phyloP scores from a whole-genome alignment of 495 filamentous ascomycete species.

The Penicillium parvum region DNA sequence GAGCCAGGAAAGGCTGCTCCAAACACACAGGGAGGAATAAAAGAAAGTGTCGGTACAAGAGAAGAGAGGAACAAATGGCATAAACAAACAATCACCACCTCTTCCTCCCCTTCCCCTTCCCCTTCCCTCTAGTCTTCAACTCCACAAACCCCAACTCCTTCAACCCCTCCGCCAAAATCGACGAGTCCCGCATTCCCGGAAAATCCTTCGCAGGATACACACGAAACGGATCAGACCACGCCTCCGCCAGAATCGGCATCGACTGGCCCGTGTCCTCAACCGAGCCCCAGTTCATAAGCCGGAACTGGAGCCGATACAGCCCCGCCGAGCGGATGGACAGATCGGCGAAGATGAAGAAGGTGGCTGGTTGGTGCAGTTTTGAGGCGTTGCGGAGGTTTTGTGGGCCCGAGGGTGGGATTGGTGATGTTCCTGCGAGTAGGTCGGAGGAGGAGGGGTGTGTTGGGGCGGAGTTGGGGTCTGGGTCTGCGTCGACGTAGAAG shows the following conservation, averaged over 20 bases:
- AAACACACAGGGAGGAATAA: too few species aligned
- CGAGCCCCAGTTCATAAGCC: conserved; percentile 66
- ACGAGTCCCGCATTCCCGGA: conserved; percentile 74
- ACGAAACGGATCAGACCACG: conserved; percentile 74
- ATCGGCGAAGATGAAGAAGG: conserved; percentile 93
- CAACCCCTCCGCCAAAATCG: conserved; percentile 33
- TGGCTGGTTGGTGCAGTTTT: conserved; percentile 27
- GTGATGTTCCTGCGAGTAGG: background rate
- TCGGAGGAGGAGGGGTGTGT: conserved; percentile 59
- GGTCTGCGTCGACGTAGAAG: conserved; percentile 39
- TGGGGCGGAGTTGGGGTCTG: conserved; percentile 49
- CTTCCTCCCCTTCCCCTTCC: conserved; percentile 40
- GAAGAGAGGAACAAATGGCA: background rate
- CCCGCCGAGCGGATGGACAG: conserved; percentile 88
- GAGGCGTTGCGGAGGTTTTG: conserved; percentile 14
- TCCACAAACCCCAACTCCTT: conserved; percentile 46
- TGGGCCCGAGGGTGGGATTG: background rate
- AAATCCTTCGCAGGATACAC: conserved; percentile 98
- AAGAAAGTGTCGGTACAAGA: too few species aligned
- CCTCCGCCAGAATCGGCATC: conserved; percentile 59
- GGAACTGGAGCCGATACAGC: conserved; percentile 75
- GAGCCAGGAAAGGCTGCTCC: too few species aligned
- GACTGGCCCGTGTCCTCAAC: conserved; percentile 51
- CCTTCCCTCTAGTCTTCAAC: conserved; percentile 43
- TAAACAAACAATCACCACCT: conserved; percentile 10